Evolutionary conservation across 1,139 yeast species (phyloP), one percentile per base, ranked within the genome.

Genomic region (Suhomyces bolitotheri): DNA sequence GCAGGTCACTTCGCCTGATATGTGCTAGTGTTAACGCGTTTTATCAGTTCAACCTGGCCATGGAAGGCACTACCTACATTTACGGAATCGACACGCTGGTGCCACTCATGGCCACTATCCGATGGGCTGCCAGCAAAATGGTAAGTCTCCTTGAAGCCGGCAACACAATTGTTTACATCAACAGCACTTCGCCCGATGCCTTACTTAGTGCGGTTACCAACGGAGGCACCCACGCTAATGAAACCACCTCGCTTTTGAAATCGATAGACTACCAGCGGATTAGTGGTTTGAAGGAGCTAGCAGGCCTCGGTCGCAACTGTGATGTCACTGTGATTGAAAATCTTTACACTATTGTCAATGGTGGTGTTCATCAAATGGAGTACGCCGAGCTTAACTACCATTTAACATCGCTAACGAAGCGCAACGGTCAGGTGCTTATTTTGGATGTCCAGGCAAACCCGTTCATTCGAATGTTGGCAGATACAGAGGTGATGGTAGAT

Each of bases 111-210:
- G 11, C 2, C 9, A 10, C 23, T 3, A 22, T 28, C 9, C 33
- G 16, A 8, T 26, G 37, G 40, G 29, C 29, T 34, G 29, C 23
- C 12, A 17, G 10, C 23, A 19, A 22, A 17, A 24, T 38, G 26
- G 25, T 29, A 28, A 2, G 11, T 21, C 22, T 22, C 20, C 20
- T 8, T 22, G 1, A 10, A 17, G 21, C 12, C 11, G 23, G n/a
- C 14, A n/a, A n/a, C n/a, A n/a, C n/a, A 15, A 23, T 34, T 6
- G 29, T 33, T 10, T 44, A 41, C 30, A 23, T 38, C 37, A 41
- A 38, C 36, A 38, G 31, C 28, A 33, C 43, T 10, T 30, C 40
- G 6, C 48, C 46, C 29, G 36, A 39, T 27, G 23, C 25, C 17
- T 38, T 34, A 10, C 17, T 34, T 16, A 25, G 14, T 22, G 16